phyloP scores from a whole-genome alignment of 148 eudicot genomes.

The Salicornia ramosissima region DNA sequence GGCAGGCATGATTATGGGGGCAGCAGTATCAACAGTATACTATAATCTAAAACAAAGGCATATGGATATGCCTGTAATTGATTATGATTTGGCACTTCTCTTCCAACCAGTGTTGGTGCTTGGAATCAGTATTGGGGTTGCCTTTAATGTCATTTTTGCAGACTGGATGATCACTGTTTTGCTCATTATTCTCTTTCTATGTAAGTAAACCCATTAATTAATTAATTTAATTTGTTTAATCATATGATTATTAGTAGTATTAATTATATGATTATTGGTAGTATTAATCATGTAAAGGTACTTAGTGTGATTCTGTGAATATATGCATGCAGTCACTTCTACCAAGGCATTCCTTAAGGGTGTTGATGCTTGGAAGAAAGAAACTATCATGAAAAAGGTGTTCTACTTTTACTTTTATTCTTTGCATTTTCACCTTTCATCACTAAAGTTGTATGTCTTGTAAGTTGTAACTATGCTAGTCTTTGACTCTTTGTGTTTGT shows the following conservation, averaged over 20 bases:
- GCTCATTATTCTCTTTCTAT: conserved; percentile 51
- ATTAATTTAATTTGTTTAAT: not conserved
- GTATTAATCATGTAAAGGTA: not conserved
- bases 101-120: conserved; percentile 61
- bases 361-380: conserved; percentile 67
- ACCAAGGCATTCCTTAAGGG: conserved; percentile 61
- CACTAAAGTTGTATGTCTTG: not conserved
- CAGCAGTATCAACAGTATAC: conserved; percentile 53
- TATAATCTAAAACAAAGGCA: conserved; percentile 53
- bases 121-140: conserved; percentile 62
- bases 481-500: no score
- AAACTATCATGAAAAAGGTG: conserved; percentile 60
- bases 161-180: conserved; percentile 70
- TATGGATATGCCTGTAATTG: conserved; percentile 52
- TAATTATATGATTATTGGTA: not conserved
- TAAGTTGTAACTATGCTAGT: no score
- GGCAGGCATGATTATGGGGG: conserved; percentile 73
- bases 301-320: conserved; percentile 2
- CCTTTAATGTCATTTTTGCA: conserved; percentile 57
- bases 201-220: no score
- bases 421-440: not conserved
- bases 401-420: conserved; percentile 10
- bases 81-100: conserved; percentile 59
- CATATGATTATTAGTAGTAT: not conserved
- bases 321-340: conserved; percentile 52